Conservation (phyloP, 2,329 filamentous ascomycete genomes). For the Phoma herbarum region DNA sequence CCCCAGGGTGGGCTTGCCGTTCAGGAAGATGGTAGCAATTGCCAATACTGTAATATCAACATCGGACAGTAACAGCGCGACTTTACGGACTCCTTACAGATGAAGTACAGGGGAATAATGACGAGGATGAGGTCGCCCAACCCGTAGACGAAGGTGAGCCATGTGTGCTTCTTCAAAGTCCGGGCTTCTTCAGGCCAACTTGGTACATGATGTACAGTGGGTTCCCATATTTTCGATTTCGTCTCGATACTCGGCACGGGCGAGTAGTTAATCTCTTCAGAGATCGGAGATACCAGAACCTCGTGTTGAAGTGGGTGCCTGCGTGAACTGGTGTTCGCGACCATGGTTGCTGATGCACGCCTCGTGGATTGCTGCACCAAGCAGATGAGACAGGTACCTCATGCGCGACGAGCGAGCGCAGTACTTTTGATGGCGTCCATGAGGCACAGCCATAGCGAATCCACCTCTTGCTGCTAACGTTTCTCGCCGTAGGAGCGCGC, state of each 20-base stretch:
- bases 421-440: slow-evolving; percentile 34
- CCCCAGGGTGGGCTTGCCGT: slow-evolving; percentile 36
- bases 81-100: slow-evolving; percentile 30
- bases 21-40: slow-evolving; percentile 32
- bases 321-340: slow-evolving; percentile 18
- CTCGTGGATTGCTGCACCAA: slow-evolving; percentile 14
- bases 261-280: slow-evolving; percentile 9
- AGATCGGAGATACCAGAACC: slow-evolving; percentile 6
- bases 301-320: slow-evolving; percentile 25
- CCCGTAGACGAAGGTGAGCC: slow-evolving; percentile 31
- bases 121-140: slow-evolving; percentile 43
- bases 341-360: slow-evolving; percentile 26
- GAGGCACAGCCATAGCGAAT: slow-evolving; percentile 39
- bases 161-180: slow-evolving; percentile 34
- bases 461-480: slow-evolving; percentile 23
- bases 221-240: slow-evolving; percentile 37
- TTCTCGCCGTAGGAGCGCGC: slow-evolving; percentile 30
- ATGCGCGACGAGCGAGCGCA: slow-evolving; percentile 38
- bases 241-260: neutral
- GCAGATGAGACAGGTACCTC: slow-evolving; percentile 24
- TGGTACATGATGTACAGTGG: slow-evolving; percentile 32
- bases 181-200: slow-evolving; percentile 45
- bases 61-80: neutral
- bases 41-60: slow-evolving; percentile 34
- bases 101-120: slow-evolving; percentile 46